Conservation (phyloP, 345 rosid genomes). For the Eucalyptus paniculata region DNA sequence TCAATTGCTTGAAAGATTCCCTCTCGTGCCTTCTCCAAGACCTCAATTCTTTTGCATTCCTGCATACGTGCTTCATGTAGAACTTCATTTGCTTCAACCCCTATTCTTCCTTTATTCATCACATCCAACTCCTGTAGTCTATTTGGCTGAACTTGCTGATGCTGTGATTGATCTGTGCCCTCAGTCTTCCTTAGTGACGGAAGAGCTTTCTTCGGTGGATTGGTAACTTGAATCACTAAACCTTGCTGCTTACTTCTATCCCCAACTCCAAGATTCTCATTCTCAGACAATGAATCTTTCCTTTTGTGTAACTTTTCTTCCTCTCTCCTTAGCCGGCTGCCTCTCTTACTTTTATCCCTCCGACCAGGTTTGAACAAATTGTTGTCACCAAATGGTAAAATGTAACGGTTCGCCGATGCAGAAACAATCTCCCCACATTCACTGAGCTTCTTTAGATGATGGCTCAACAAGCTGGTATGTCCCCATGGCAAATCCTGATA, state of each 20-base stretch:
- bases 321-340: background rate
- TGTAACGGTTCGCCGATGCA: conserved; percentile 4
- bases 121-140: background rate
- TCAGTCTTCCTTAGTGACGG: background rate
- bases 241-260: background rate
- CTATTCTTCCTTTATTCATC: background rate
- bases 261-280: background rate
- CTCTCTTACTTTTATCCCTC: background rate
- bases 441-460: conserved; percentile 20
- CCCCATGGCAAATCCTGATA: conserved; percentile 23
- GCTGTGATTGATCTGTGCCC: background rate
- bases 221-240: background rate
- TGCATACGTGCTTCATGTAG: background rate
- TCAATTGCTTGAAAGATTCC: background rate
- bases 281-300: background rate
- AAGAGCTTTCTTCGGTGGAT: background rate
- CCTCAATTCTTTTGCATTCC: background rate
- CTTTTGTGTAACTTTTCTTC: background rate
- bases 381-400: background rate
- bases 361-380: background rate
- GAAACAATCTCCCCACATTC: conserved; percentile 14
- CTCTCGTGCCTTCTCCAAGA: background rate
- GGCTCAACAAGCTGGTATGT: conserved; percentile 15
- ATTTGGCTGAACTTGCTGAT: background rate
- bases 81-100: background rate